These are phyloP conservation scores for Solanum pinnatisectum DNA, from an alignment of 257 asterid species.

Conservation along the genomic window DNA sequence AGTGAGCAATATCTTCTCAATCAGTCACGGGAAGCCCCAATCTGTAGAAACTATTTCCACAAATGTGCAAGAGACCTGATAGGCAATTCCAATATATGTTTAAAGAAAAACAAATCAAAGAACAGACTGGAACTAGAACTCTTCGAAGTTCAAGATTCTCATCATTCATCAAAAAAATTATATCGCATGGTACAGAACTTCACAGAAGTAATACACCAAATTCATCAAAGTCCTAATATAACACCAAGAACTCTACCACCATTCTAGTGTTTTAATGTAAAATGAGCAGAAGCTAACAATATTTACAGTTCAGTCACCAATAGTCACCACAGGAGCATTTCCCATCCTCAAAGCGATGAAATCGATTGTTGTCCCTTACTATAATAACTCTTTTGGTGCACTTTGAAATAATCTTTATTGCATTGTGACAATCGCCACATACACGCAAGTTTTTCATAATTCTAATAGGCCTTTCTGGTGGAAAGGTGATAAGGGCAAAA, in stretches of 20 bases:
- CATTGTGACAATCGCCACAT: constrained; percentile 83
- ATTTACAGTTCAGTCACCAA: constrained; percentile 33
- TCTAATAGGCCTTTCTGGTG: constrained; percentile 54
- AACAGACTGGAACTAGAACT: not conserved
- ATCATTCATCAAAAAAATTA: not conserved
- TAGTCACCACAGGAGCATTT: constrained; percentile 85
- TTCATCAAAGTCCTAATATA: not conserved
- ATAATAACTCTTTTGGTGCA: constrained; percentile 52
- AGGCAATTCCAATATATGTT: not conserved
- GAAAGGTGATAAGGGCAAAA: constrained; percentile 57
- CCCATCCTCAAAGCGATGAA: constrained; percentile 67
- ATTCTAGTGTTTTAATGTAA: not conserved
- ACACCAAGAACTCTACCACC: not conserved
- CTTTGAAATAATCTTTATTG: constrained; percentile 59
- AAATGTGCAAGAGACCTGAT: not conserved
- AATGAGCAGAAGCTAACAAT: not conserved
- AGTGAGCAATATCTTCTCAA: not conserved
- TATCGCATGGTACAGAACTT: not conserved
- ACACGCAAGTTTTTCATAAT: constrained; percentile 80
- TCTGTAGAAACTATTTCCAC: no score
- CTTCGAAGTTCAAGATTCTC: not conserved
- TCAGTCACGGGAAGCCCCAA: not conserved
- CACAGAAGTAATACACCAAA: not conserved
- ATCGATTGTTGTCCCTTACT: constrained; percentile 76
- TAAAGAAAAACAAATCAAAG: not conserved